Evolutionary conservation across 306 rosid species (phyloP).

Genomic region (Hippophae tibetana): DNA sequence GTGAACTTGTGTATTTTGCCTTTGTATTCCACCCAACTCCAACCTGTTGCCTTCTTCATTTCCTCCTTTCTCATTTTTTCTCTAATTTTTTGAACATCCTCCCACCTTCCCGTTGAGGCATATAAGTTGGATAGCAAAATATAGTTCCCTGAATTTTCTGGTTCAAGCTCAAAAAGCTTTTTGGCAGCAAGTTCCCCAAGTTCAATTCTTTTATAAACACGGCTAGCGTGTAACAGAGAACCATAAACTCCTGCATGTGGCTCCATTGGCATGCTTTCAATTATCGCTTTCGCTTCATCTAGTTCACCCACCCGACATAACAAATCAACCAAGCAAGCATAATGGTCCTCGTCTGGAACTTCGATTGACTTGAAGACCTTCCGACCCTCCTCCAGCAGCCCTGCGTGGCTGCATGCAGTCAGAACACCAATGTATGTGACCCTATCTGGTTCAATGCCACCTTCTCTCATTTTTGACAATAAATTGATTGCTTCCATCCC

Average conservation of each 20-base stretch:
- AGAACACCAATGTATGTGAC: conserved; percentile 41
- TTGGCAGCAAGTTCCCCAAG: conserved; percentile 55
- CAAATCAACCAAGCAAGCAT: conserved; percentile 62
- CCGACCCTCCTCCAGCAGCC: conserved; percentile 45
- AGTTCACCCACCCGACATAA: conserved; percentile 53
- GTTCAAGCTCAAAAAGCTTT: conserved; percentile 51
- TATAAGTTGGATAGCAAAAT: conserved; percentile 55
- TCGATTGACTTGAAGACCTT: conserved; percentile 46
- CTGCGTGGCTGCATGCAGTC: conserved; percentile 63
- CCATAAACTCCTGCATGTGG: conserved; percentile 67
- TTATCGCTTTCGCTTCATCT: conserved; percentile 45
- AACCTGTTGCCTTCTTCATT: conserved; percentile 40
- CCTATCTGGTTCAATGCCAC: conserved; percentile 46
- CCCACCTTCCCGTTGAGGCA: conserved; percentile 57
- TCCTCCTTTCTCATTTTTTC: conserved; percentile 39
- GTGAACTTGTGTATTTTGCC: conserved; percentile 37
- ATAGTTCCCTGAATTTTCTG: conserved; percentile 51
- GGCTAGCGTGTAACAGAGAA: conserved; percentile 51
- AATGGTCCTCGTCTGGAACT: conserved; percentile 53
- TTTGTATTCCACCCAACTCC: conserved; percentile 53
- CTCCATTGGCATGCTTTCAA: conserved; percentile 48
- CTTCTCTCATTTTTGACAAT: conserved; percentile 41
- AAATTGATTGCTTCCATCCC: conserved; percentile 49
- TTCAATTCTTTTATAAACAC: conserved; percentile 42
- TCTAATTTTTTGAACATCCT: conserved; percentile 50